Percentiles rank a stretch among this genome's conserved stretches.
phyloP scores from a whole-genome alignment of 371 early-diverging fungal genomes.

The Rhizomucor pusillus region DNA sequence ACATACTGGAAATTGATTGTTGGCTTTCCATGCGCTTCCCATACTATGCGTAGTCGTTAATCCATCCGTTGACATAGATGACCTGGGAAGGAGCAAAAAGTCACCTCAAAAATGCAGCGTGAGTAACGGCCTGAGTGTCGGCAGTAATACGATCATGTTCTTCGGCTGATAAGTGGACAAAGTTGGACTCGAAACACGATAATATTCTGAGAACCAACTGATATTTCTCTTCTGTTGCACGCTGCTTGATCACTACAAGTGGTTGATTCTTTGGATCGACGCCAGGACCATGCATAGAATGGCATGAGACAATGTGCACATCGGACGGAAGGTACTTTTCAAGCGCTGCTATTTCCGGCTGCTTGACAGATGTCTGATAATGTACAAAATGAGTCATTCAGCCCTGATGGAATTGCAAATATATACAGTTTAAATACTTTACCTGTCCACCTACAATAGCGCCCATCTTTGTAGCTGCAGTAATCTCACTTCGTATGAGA shows the following conservation, averaged over 20 bases:
- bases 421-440: slow-evolving; percentile 3
- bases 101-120: slow-evolving; percentile 85
- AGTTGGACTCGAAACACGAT: slow-evolving; percentile 71
- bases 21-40: slow-evolving; percentile 93
- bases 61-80: neutral
- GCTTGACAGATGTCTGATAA: slow-evolving; percentile 87
- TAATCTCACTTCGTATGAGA: neutral
- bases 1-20: slow-evolving; percentile 76
- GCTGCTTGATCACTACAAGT: slow-evolving; percentile 80
- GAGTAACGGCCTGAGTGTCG: slow-evolving; percentile 97
- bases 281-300: slow-evolving; percentile 94
- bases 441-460: slow-evolving; percentile 84
- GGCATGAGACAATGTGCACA: slow-evolving; percentile 90
- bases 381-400: neutral
- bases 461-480: slow-evolving; percentile 79
- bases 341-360: slow-evolving; percentile 89
- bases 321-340: slow-evolving; percentile 82
- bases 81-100: neutral
- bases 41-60: slow-evolving; percentile 47
- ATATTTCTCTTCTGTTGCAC: slow-evolving; percentile 62
- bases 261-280: slow-evolving; percentile 86
- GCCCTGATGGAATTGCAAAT: neutral
- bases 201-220: slow-evolving; percentile 65
- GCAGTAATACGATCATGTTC: slow-evolving; percentile 96
- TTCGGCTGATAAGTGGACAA: slow-evolving; percentile 73